Percentiles rank a stretch among this genome's conserved stretches.
Evolutionary conservation across 345 rosid species (phyloP).

Genomic region (Capsella bursapastoris): DNA sequence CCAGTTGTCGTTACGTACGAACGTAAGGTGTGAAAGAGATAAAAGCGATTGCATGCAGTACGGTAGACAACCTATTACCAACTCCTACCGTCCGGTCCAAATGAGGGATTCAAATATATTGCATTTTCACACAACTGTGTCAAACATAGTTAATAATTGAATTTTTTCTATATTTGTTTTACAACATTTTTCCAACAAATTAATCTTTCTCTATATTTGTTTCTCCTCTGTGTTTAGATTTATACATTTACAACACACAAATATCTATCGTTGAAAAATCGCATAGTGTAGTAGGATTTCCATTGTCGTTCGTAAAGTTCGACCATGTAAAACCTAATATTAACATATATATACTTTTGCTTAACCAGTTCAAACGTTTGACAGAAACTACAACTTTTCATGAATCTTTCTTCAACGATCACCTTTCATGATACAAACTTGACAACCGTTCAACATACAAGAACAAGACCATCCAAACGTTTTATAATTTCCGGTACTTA

Average conservation of each 20-base stretch:
- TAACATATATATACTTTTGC: background rate
- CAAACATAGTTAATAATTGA: background rate
- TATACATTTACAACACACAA: background rate
- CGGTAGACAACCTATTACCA: conserved; percentile 13
- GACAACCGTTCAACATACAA: background rate
- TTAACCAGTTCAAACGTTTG: conserved; percentile 10
- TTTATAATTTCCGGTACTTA: background rate
- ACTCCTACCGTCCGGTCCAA: conserved; percentile 17
- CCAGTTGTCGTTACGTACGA: background rate
- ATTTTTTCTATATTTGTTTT: too few relatives aligned
- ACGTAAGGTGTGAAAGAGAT: conserved; percentile 4
- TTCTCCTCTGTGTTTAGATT: background rate
- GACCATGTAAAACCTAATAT: background rate
- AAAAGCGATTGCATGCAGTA: background rate
- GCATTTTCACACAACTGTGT: conserved; percentile 22
- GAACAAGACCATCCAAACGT: background rate
- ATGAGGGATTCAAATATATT: background rate
- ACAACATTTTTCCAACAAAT: too few relatives aligned
- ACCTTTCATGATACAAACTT: conserved; percentile 1
- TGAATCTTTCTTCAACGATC: background rate
- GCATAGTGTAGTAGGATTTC: background rate
- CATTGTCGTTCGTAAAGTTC: background rate
- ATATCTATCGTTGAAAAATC: background rate
- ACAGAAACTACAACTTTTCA: conserved; percentile 8
- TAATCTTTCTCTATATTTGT: background rate